Conservation (phyloP, 176 grass and related monocot species). For the Carex myosuroides region DNA sequence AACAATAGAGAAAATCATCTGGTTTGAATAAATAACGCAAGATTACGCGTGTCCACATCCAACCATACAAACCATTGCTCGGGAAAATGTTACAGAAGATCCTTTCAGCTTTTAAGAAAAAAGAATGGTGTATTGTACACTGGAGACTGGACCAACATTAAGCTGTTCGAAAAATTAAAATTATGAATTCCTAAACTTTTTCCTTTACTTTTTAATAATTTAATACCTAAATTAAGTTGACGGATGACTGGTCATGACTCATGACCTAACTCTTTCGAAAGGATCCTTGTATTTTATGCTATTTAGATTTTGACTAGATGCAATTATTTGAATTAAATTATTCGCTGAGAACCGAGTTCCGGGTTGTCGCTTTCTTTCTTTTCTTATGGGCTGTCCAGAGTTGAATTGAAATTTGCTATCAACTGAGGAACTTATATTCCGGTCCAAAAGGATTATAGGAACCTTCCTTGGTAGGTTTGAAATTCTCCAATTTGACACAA, state of each 20-base stretch:
- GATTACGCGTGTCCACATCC: neutral
- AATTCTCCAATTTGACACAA: neutral
- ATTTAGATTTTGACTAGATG: neutral
- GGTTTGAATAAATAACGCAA: neutral
- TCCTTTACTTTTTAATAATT: neutral
- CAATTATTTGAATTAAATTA: neutral
- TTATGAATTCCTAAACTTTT: neutral
- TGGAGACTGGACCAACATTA: neutral
- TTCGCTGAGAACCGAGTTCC: neutral
- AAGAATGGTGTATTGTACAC: neutral
- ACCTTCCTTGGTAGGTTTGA: conserved; percentile 13
- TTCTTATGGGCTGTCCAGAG: neutral
- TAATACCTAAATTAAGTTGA: neutral
- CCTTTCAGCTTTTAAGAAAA: neutral
- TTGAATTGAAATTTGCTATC: neutral
- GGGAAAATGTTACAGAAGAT: neutral
- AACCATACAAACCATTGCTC: neutral
- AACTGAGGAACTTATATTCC: neutral
- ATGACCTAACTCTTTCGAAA: neutral
- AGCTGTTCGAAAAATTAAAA: neutral
- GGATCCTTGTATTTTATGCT: neutral
- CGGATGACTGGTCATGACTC: neutral
- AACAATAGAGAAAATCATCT: neutral
- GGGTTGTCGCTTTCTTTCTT: neutral
- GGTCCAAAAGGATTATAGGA: neutral